These are phyloP conservation scores for Cyberlindnera sargentensis DNA, from an alignment of 805 yeast species.

Conservation along the genomic window DNA sequence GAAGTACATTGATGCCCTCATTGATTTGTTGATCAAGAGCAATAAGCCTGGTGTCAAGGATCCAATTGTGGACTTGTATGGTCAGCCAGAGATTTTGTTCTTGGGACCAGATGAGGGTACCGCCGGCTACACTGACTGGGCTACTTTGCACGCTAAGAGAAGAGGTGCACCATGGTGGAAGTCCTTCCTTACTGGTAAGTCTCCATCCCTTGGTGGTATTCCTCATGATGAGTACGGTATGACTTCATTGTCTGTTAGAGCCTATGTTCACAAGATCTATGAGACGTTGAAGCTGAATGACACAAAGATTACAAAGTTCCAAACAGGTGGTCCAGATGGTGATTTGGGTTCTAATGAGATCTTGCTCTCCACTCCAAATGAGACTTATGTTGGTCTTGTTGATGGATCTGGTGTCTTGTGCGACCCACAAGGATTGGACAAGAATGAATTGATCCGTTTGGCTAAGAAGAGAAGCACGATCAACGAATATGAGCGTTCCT, in stretches of 20 bases:
- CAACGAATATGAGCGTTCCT: slow-evolving; percentile 55
- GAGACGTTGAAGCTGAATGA: slow-evolving; percentile 62
- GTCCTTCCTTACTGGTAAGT: slow-evolving; percentile 94
- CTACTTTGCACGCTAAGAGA: slow-evolving; percentile 83
- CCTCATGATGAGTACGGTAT: slow-evolving; percentile 98
- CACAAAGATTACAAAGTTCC: slow-evolving; percentile 65
- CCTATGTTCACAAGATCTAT: slow-evolving; percentile 83
- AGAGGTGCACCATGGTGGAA: slow-evolving; percentile 99
- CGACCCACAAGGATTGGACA: slow-evolving; percentile 86
- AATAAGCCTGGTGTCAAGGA: slow-evolving; percentile 33
- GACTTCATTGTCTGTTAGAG: slow-evolving; percentile 93
- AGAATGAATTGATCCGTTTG: slow-evolving; percentile 65
- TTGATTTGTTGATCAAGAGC: slow-evolving; percentile 75
- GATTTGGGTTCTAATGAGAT: slow-evolving; percentile 96
- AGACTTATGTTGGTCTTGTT: slow-evolving; percentile 78
- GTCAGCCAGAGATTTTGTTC: slow-evolving; percentile 82
- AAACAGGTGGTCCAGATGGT: slow-evolving; percentile 99
- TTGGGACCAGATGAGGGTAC: slow-evolving; percentile 99
- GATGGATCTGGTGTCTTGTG: slow-evolving; percentile 95
- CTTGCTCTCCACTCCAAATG: slow-evolving; percentile 66
- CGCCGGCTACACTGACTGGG: slow-evolving; percentile 95
- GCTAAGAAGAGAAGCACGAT: slow-evolving; percentile 77
- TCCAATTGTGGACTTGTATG: slow-evolving; percentile 75
- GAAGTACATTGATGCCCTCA: slow-evolving; percentile 86
- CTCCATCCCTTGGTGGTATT: slow-evolving; percentile 89